These are phyloP conservation scores for Oryza brachyantha DNA, from an alignment of 176 grass and related monocot genomes.

Conservation along the genomic window DNA sequence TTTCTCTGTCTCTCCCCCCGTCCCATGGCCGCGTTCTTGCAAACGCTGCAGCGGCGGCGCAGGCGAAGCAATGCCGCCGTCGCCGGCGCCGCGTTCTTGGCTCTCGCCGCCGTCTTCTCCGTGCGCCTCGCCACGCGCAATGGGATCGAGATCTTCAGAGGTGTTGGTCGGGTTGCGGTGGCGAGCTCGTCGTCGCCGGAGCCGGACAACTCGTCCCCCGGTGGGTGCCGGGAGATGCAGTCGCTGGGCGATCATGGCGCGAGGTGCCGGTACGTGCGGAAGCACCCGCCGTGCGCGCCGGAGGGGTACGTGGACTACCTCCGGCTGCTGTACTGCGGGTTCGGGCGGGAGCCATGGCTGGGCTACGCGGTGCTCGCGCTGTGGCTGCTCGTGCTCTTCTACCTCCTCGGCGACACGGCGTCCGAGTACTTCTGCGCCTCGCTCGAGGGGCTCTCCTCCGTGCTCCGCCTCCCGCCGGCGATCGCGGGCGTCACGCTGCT, in stretches of 20 bases:
- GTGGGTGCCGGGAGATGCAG: slow-evolving; percentile 39
- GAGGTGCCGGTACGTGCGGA: slow-evolving; percentile 47
- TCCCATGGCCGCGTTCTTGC: slow-evolving; percentile 48
- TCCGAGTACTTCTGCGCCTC: slow-evolving; percentile 75
- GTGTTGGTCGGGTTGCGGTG: too few species aligned
- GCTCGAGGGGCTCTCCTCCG: slow-evolving; percentile 47
- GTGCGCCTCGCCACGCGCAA: not conserved
- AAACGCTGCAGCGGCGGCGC: not conserved
- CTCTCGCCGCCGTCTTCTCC: slow-evolving; percentile 25
- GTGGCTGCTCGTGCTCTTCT: slow-evolving; percentile 77
- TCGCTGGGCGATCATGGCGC: slow-evolving; percentile 14
- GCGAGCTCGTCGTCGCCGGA: not conserved
- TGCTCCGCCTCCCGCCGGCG: slow-evolving; percentile 57
- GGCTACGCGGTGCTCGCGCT: slow-evolving; percentile 38
- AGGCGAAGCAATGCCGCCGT: slow-evolving; percentile 43
- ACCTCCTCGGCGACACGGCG: slow-evolving; percentile 86
- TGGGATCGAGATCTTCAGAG: not conserved
- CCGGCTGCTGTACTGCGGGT: slow-evolving; percentile 59
- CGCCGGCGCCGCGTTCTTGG: slow-evolving; percentile 27
- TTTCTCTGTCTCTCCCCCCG: not conserved
- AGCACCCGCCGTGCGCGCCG: slow-evolving; percentile 46
- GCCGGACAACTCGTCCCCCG: slow-evolving; percentile 4
- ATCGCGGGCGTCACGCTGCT: slow-evolving; percentile 82
- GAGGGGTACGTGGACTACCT: slow-evolving; percentile 70
- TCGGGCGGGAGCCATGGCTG: slow-evolving; percentile 23